Conservation (phyloP, 2,329 filamentous ascomycete species). For the Colletotrichum sp. region DNA sequence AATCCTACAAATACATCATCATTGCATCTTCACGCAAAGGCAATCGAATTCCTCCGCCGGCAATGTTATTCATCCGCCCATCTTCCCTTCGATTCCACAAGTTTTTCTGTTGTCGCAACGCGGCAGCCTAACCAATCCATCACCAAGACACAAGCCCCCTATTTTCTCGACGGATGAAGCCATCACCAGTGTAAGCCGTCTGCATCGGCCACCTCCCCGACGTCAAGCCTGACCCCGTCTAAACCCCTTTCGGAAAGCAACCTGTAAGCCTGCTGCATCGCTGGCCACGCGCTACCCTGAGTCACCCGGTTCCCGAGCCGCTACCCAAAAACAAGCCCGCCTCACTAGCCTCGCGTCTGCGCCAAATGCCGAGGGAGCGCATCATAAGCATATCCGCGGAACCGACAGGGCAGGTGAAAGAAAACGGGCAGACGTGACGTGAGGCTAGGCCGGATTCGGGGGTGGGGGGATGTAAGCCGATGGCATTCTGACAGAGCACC, state of each 20-base stretch:
- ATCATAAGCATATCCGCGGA: not conserved
- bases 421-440: not conserved
- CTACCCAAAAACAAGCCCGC: not conserved
- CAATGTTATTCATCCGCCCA: not conserved
- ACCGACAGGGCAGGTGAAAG: not conserved
- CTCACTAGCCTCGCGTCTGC: not conserved
- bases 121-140: not conserved
- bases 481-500: not conserved
- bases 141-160: not conserved
- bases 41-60: not conserved
- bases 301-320: not conserved
- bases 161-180: not conserved
- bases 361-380: not conserved
- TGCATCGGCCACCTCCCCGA: not conserved
- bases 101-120: not conserved
- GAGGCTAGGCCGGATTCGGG: not conserved
- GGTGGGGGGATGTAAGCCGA: not conserved
- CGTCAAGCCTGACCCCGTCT: not conserved
- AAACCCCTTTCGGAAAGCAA: not conserved
- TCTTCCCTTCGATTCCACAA: not conserved
- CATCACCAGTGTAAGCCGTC: conserved; percentile 8
- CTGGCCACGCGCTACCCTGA: not conserved
- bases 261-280: not conserved
- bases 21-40: not conserved
- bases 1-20: not conserved